Evolutionary conservation across 352 stramenopile species (phyloP).

Genomic region (Blastocystis sp.): DNA sequence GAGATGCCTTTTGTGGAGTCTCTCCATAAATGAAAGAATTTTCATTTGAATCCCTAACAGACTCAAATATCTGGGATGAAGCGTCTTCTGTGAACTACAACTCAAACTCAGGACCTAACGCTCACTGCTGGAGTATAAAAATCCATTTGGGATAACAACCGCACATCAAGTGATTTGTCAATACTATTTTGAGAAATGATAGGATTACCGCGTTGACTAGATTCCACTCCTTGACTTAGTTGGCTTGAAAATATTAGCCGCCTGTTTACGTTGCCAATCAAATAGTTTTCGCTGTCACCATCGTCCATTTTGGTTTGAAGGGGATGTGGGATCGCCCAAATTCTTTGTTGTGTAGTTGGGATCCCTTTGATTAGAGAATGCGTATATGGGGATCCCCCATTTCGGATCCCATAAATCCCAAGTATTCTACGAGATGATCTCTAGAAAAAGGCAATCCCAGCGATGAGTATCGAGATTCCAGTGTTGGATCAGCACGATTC

Average conservation of each 20-base stretch:
- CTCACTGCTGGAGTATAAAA: constrained; percentile 49
- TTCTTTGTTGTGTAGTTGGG: background rate
- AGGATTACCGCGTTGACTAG: background rate
- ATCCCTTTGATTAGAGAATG: background rate
- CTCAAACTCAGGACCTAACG: background rate
- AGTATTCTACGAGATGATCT: background rate
- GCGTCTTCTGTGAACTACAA: constrained; percentile 35
- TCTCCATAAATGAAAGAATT: constrained; percentile 50
- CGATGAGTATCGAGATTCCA: constrained; percentile 1
- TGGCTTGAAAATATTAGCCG: constrained; percentile 38
- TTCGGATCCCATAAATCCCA: background rate
- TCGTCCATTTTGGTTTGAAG: constrained; percentile 39
- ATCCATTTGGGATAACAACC: constrained; percentile 53
- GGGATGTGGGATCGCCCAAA: constrained; percentile 8
- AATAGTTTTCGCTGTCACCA: constrained; percentile 15
- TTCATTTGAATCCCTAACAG: constrained; percentile 7
- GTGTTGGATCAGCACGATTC: too few species aligned
- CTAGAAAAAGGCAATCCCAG: background rate
- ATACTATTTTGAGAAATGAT: constrained; percentile 27
- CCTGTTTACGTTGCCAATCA: background rate
- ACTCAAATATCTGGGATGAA: constrained; percentile 39
- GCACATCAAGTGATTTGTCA: constrained; percentile 57
- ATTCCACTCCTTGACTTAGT: constrained; percentile 34
- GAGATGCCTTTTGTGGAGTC: constrained; percentile 12
- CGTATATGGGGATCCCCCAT: background rate